phyloP scores from a whole-genome alignment of 2,329 filamentous ascomycete genomes.

The Beauveria sp. region DNA sequence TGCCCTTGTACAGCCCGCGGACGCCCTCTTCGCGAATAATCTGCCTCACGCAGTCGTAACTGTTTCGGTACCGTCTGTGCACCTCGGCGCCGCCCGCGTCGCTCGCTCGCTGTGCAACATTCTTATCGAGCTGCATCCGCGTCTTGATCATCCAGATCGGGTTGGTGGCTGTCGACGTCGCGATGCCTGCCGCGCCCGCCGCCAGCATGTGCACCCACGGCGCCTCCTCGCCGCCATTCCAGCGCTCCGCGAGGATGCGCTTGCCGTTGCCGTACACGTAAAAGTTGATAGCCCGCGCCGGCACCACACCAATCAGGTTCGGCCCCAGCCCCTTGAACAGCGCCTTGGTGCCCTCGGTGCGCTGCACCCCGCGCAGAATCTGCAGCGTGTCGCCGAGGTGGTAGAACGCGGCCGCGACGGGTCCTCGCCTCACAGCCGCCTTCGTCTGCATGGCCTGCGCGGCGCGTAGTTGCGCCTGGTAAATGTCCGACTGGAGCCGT shows the following conservation, averaged over 20 bases:
- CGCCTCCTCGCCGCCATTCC: constrained; percentile 62
- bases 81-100: constrained; percentile 20
- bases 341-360: constrained; percentile 73
- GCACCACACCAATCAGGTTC: constrained; percentile 83
- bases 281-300: constrained; percentile 87
- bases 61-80: constrained; percentile 73
- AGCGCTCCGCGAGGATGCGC: constrained; percentile 65
- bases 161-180: constrained; percentile 86
- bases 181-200: constrained; percentile 70
- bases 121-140: constrained; percentile 83
- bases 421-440: constrained; percentile 45
- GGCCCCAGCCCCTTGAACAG: constrained; percentile 91
- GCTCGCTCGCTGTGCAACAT: constrained; percentile 43
- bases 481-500: constrained; percentile 87
- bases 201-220: constrained; percentile 72
- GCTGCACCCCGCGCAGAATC: constrained; percentile 74
- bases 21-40: constrained; percentile 75
- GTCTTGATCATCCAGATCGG: constrained; percentile 98
- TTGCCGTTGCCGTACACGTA: constrained; percentile 92
- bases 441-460: constrained; percentile 53
- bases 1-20: constrained; percentile 75
- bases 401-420: constrained; percentile 57
- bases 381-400: constrained; percentile 82
- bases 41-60: constrained; percentile 78
- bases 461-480: constrained; percentile 72